Evolutionary conservation across 352 stramenopile species (phyloP).

Genomic region (Globisporangium cederbergense): DNA sequence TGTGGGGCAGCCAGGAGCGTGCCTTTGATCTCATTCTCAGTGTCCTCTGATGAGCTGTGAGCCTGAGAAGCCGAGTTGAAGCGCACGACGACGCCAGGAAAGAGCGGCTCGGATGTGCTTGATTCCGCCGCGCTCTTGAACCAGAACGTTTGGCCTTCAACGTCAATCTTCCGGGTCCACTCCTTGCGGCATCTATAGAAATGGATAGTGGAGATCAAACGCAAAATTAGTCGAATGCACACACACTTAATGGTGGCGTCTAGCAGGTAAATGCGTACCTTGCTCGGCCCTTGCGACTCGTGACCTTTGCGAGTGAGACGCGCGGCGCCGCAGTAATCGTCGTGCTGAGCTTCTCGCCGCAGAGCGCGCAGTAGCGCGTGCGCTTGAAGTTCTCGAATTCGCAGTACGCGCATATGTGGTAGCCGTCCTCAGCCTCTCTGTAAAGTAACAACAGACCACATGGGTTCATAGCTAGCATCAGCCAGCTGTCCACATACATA

Average conservation of each 20-base stretch:
- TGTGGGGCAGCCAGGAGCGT: not conserved
- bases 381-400: slow-evolving; percentile 8
- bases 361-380: slow-evolving; percentile 9
- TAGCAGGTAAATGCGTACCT: not conserved
- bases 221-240: not conserved
- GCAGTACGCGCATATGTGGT: slow-evolving; percentile 2
- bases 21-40: not conserved
- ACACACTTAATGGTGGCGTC: not conserved
- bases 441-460: not conserved
- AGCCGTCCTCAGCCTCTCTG: slow-evolving; percentile 8
- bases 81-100: slow-evolving; percentile 5
- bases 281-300: not conserved
- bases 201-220: not conserved
- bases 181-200: slow-evolving; percentile 5
- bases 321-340: slow-evolving; percentile 5
- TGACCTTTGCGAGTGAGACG: not conserved
- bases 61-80: not conserved
- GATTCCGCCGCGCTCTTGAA: slow-evolving; percentile 1
- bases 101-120: not conserved
- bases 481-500: not conserved
- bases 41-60: not conserved
- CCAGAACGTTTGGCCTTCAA: not conserved
- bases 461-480: not conserved
- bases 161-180: slow-evolving; percentile 10
- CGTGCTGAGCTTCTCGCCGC: slow-evolving; percentile 3